phyloP scores from a whole-genome alignment of 2,329 filamentous ascomycete species.

The Lachnellula willkommii region DNA sequence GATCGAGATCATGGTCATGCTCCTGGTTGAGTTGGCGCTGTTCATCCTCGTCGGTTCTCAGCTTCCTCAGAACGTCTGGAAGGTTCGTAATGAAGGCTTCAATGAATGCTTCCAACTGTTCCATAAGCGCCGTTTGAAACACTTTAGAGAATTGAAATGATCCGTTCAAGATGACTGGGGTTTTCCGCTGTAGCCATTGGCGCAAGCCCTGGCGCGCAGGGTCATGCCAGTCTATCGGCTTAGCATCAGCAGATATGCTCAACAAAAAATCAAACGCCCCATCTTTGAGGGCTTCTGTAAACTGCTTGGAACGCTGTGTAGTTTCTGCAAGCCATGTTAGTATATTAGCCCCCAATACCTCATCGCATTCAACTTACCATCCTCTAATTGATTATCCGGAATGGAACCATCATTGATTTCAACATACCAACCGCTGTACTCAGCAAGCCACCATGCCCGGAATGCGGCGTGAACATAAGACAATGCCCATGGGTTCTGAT shows the following conservation, averaged over 20 bases:
- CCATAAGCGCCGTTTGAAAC: constrained; percentile 69
- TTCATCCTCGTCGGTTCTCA: constrained; percentile 86
- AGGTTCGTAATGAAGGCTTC: constrained; percentile 94
- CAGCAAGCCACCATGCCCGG: constrained; percentile 80
- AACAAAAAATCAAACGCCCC: constrained; percentile 91
- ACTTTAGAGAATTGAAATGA: constrained; percentile 62
- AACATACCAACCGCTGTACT: constrained; percentile 86
- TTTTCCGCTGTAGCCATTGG: constrained; percentile 76
- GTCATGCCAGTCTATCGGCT: constrained; percentile 79
- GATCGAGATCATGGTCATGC: constrained; percentile 63
- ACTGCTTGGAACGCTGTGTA: constrained; percentile 64
- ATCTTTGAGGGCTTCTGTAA: constrained; percentile 74
- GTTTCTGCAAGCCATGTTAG: constrained; percentile 47
- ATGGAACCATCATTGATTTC: constrained; percentile 59
- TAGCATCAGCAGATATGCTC: constrained; percentile 75
- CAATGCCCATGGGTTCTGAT: constrained; percentile 66
- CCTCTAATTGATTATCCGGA: constrained; percentile 59
- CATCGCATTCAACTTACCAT: constrained; percentile 35
- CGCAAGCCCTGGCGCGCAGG: constrained; percentile 78
- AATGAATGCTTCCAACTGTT: constrained; percentile 78
- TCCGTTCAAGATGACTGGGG: constrained; percentile 62
- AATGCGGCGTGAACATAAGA: constrained; percentile 74
- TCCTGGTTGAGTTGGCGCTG: constrained; percentile 64
- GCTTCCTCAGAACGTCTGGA: constrained; percentile 80
- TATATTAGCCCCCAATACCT: neutral